These are phyloP conservation scores for Nemania bipapillata DNA, from an alignment of 2,329 filamentous ascomycete genomes.

Conservation along the genomic window DNA sequence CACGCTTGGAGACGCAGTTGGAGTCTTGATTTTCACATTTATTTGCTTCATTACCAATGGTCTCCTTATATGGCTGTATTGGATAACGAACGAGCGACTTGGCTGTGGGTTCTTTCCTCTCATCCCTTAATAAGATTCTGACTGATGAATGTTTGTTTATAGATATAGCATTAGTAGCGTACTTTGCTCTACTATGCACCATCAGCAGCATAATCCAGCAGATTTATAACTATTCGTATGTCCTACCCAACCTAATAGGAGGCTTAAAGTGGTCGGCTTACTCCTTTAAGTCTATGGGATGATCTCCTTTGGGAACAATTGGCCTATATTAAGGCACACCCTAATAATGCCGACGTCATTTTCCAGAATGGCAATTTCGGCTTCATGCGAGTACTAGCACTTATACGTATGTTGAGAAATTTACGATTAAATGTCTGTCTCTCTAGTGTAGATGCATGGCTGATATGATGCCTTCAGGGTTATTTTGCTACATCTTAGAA, in stretches of 20 bases:
- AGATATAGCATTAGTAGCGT: constrained; percentile 43
- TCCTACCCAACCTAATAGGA: neutral
- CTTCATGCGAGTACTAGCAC: constrained; percentile 41
- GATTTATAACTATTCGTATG: constrained; percentile 44
- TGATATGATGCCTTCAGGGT: constrained; percentile 28
- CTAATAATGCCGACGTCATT: constrained; percentile 43
- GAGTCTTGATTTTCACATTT: constrained; percentile 43
- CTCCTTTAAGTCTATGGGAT: constrained; percentile 34
- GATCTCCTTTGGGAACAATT: constrained; percentile 43
- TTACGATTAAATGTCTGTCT: neutral
- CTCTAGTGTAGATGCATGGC: neutral
- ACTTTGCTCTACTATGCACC: constrained; percentile 40
- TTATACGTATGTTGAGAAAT: constrained; percentile 38
- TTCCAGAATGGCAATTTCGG: constrained; percentile 46
- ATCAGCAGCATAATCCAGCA: constrained; percentile 44
- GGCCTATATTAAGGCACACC: constrained; percentile 43
- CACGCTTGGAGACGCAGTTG: constrained; percentile 41
- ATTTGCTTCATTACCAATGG: constrained; percentile 38
- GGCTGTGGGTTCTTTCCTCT: constrained; percentile 31
- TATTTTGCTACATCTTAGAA: constrained; percentile 44
- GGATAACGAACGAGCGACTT: constrained; percentile 38
- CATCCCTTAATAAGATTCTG: neutral
- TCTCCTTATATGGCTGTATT: constrained; percentile 43
- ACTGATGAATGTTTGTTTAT: constrained; percentile 12
- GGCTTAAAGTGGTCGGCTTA: neutral